Evolutionary conservation across 2,329 filamentous ascomycete species (phyloP).

Genomic region (Aplosporella prunicola): DNA sequence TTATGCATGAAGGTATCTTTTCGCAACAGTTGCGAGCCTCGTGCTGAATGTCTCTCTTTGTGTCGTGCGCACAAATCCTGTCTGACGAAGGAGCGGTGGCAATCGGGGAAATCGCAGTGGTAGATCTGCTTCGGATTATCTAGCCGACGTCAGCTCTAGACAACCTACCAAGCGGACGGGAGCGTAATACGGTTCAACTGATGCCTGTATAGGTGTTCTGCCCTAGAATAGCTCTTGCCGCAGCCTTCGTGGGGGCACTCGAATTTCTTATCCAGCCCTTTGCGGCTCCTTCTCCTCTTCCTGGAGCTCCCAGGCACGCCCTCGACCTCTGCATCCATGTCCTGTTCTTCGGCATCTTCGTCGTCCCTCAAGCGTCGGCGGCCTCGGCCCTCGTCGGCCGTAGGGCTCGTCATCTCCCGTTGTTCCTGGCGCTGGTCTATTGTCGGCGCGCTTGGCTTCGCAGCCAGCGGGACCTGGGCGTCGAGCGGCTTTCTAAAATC

Average conservation of each 20-base stretch:
- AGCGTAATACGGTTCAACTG: conserved; percentile 90
- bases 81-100: conserved; percentile 81
- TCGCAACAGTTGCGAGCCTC: conserved; percentile 65
- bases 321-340: conserved; percentile 17
- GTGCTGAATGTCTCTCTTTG: conserved; percentile 43
- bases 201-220: conserved; percentile 93
- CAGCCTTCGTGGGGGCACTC: conserved; percentile 74
- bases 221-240: conserved; percentile 91
- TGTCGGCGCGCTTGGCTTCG: conserved; percentile 1
- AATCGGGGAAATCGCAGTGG: conserved; percentile 84
- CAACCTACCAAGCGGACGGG: neutral
- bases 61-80: conserved; percentile 77
- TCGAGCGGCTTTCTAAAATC: conserved; percentile 8
- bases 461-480: conserved; percentile 2
- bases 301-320: conserved; percentile 23
- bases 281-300: conserved; percentile 62
- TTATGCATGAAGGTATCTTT: conserved; percentile 56
- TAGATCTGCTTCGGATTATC: conserved; percentile 94
- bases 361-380: conserved; percentile 30
- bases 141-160: conserved; percentile 25
- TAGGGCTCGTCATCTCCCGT: conserved; percentile 9
- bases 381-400: conserved; percentile 17
- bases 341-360: conserved; percentile 20
- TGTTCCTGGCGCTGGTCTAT: conserved; percentile 7
- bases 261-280: conserved; percentile 64